Evolutionary conservation across 192 early-diverging fungal species (phyloP).

Genomic region (Coemansia sp.): DNA sequence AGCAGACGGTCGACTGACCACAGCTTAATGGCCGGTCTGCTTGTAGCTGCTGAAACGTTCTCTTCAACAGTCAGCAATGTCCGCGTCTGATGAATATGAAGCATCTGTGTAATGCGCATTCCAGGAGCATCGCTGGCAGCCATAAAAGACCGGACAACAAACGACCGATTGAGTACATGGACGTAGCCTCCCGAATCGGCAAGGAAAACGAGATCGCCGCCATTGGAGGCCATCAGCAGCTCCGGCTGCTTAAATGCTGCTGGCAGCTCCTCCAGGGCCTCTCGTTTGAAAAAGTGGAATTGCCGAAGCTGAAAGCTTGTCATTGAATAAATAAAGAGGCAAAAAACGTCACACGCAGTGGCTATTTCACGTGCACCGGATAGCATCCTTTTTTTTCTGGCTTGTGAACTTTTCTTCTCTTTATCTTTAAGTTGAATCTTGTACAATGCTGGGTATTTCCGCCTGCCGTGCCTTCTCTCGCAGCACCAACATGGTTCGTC

Average conservation of each 20-base stretch:
- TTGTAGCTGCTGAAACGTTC: constrained; percentile 26
- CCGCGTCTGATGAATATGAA: constrained; percentile 74
- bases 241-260: constrained; percentile 38
- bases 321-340: constrained; percentile 21
- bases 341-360: neutral
- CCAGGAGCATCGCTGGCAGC: constrained; percentile 54
- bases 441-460: constrained; percentile 8
- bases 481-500: neutral
- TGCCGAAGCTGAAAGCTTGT: constrained; percentile 51
- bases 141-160: constrained; percentile 64
- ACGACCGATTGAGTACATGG: constrained; percentile 64
- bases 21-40: constrained; percentile 38
- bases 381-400: neutral
- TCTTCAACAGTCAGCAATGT: constrained; percentile 71
- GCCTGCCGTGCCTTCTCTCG: neutral
- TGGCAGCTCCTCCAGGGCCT: constrained; percentile 40
- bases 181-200: constrained; percentile 51
- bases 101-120: constrained; percentile 76
- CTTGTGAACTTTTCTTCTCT: neutral
- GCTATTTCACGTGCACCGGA: constrained; percentile 1
- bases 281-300: constrained; percentile 55
- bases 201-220: constrained; percentile 47
- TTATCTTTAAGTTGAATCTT: neutral
- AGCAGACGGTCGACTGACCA: constrained; percentile 49
- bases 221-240: constrained; percentile 45